Conservation (phyloP, 2,329 filamentous ascomycete species). For the Westerdykella sp. region DNA sequence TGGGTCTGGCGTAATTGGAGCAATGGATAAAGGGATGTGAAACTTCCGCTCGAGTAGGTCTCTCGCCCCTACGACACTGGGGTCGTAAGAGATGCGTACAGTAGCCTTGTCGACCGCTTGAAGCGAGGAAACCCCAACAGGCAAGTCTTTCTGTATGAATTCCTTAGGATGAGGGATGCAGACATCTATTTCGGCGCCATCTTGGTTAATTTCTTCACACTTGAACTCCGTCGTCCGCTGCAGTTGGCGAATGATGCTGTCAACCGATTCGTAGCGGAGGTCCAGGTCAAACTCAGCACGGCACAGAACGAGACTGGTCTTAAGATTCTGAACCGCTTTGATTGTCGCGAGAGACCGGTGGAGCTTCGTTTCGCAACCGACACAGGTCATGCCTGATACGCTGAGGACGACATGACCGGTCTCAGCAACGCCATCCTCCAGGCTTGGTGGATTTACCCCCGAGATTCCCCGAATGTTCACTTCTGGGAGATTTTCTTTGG, state of each 20-base stretch:
- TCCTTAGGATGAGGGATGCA: slow-evolving; percentile 6
- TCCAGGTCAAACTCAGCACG: slow-evolving; percentile 61
- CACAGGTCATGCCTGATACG: slow-evolving; percentile 67
- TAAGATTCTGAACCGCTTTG: slow-evolving; percentile 48
- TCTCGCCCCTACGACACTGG: slow-evolving; percentile 45
- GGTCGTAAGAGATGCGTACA: slow-evolving; percentile 43
- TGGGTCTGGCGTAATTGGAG: slow-evolving; percentile 42
- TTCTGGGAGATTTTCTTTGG: too few relatives aligned
- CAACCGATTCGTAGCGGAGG: slow-evolving; percentile 14
- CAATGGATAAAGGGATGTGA: slow-evolving; percentile 38
- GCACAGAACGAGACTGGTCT: slow-evolving; percentile 60
- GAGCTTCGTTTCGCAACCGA: slow-evolving; percentile 64
- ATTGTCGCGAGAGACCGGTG: slow-evolving; percentile 46
- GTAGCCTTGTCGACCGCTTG: slow-evolving; percentile 12
- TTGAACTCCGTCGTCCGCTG: slow-evolving; percentile 58
- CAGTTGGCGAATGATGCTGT: slow-evolving; percentile 46
- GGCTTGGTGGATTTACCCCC: not conserved
- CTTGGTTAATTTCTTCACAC: slow-evolving; percentile 39
- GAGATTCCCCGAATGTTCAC: too few relatives aligned
- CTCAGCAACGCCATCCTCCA: slow-evolving; percentile 19
- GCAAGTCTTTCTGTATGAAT: slow-evolving; percentile 16
- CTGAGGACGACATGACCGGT: slow-evolving; percentile 55
- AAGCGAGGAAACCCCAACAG: slow-evolving; percentile 17
- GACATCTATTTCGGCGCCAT: slow-evolving; percentile 21
- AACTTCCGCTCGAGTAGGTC: slow-evolving; percentile 35